Evolutionary conservation across 352 stramenopile species (phyloP).

Genomic region (Phytophthora kernoviae): DNA sequence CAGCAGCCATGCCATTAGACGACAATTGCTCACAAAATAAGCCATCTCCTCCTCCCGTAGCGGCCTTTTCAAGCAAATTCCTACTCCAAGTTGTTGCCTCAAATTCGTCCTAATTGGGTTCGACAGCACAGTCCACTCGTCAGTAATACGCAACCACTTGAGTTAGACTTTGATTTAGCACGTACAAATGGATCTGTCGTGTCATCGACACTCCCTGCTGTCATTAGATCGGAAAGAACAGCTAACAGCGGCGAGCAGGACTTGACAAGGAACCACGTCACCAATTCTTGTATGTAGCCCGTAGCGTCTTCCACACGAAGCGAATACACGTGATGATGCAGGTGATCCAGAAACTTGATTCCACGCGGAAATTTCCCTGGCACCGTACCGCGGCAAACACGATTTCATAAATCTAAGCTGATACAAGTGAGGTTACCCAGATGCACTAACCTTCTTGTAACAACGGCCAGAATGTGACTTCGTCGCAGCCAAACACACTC

Average conservation of each 20-base stretch:
- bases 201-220: conserved; percentile 46
- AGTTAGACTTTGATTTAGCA: background rate
- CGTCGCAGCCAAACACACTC: conserved; percentile 34
- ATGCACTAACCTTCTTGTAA: conserved; percentile 37
- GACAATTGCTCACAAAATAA: conserved; percentile 31
- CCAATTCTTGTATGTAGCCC: conserved; percentile 34
- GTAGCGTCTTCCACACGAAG: conserved; percentile 42
- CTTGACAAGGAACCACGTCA: conserved; percentile 65
- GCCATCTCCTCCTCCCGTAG: conserved; percentile 31
- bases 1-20: conserved; percentile 7
- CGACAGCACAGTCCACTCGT: background rate
- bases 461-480: conserved; percentile 46
- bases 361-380: conserved; percentile 54
- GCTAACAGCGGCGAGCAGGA: conserved; percentile 56
- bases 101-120: conserved; percentile 47
- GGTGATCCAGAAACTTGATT: conserved; percentile 51
- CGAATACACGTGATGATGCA: conserved; percentile 43
- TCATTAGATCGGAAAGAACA: conserved; percentile 55
- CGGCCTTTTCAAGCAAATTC: conserved; percentile 32
- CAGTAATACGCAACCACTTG: background rate
- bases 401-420: conserved; percentile 14
- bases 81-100: conserved; percentile 47
- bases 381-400: conserved; percentile 14
- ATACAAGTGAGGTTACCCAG: background rate
- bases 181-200: conserved; percentile 62